Evolutionary conservation across 169 alveolate genomes (phyloP).

Genomic region (Plasmodium cynomolgi): DNA sequence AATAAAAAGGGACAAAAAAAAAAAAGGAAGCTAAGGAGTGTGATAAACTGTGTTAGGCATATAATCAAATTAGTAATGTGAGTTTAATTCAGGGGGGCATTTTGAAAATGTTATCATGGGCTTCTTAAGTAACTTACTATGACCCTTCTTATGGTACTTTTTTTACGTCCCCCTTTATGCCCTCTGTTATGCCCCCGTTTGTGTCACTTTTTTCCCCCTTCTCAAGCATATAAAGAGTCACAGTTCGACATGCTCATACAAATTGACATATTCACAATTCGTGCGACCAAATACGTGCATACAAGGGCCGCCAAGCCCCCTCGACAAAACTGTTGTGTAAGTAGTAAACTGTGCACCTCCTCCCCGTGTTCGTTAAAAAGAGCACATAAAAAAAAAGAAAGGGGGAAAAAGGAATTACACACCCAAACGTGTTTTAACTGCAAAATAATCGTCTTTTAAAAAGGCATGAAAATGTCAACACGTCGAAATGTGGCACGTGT

Average conservation of each 20-base stretch:
- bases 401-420: not conserved
- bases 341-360: not conserved
- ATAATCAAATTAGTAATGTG: not conserved
- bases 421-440: not conserved
- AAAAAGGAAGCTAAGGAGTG: not conserved
- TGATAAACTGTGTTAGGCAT: not conserved
- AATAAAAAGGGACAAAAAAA: not conserved
- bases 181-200: not conserved
- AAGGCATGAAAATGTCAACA: not conserved
- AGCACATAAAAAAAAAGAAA: not conserved
- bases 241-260: not conserved
- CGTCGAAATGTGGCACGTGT: not conserved
- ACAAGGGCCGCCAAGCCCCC: not conserved
- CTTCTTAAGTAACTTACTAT: not conserved
- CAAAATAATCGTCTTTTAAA: not conserved
- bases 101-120: not conserved
- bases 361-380: not conserved
- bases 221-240: not conserved
- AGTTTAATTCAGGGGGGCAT: not conserved
- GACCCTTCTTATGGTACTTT: not conserved
- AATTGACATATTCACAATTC: not conserved
- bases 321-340: not conserved
- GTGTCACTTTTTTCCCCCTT: not conserved
- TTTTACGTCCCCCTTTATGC: not conserved
- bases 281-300: not conserved